Evolutionary conservation across 345 rosid genomes (phyloP), one percentile per base, ranked within the genome.

Genomic region (Lepidium didymum): DNA sequence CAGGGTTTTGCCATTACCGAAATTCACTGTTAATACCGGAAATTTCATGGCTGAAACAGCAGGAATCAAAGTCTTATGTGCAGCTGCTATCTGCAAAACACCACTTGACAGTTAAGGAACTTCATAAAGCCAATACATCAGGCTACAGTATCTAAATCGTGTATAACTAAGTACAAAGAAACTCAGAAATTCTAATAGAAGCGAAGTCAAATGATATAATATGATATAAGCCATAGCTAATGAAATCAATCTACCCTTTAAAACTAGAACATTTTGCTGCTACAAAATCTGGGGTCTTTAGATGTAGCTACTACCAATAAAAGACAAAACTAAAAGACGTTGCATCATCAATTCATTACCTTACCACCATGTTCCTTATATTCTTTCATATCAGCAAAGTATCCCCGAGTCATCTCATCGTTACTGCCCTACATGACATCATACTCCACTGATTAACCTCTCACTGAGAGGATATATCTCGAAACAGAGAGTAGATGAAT

Each of bases 351-450:
- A 29, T 29, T 44, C 34, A 15, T 57, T 82, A 92, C 99, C 99
- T 94, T 91, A 73, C 99, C 97, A 50, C 96, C 99, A 68, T 94
- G 95, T 67, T 87, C 69, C 79, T 76, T 75, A 7, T 87, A 78
- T 72, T 91, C 97, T 1, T 75, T 50, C 71, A 91, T 78, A 56
- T 91, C 99, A 2, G 88, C 91, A 35, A 91, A 91, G 46, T 91
- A 91, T 36, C 96, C 97, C 33, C 97, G 75, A 74, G 70, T 94
- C 97, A 91, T 85, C 89, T 94, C 99, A 86, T 91, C 99, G 14
- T 76, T 65, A 89, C 99, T 94, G 97, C 85, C 82, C 91, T 84
- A 90, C 70, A 80, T 73, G 72, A 79, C 77, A 80, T 41, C 68
- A 72, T 37, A 67, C 14, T 35, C 54, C 35, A 46, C 51, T 46